Evolutionary conservation across 2,329 filamentous ascomycete species (phyloP).

Genomic region (Sarocladium strictum): DNA sequence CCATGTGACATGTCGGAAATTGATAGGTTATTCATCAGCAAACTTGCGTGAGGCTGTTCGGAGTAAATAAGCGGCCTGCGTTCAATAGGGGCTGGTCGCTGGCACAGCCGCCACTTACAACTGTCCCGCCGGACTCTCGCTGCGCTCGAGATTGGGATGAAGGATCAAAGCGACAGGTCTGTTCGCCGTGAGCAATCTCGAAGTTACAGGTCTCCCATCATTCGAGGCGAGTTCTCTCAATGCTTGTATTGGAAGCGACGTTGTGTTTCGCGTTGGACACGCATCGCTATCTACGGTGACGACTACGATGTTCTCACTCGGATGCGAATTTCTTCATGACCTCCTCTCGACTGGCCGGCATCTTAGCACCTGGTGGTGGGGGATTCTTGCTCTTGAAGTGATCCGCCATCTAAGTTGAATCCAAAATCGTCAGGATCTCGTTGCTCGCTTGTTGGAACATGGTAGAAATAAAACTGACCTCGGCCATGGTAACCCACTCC

Average conservation of each 20-base stretch:
- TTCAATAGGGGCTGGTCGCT: too few relatives aligned
- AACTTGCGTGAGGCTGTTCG: too few relatives aligned
- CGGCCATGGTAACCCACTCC: slow-evolving; percentile 62
- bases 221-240: too few relatives aligned
- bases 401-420: slow-evolving; percentile 31
- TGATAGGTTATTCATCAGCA: too few relatives aligned
- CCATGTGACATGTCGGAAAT: neutral
- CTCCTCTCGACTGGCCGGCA: slow-evolving; percentile 51
- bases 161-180: neutral
- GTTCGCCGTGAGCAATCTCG: too few relatives aligned
- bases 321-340: slow-evolving; percentile 37
- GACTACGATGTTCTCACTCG: neutral
- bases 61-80: too few relatives aligned
- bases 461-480: slow-evolving; percentile 24
- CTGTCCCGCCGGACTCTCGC: too few relatives aligned
- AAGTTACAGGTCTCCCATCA: neutral
- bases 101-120: too few relatives aligned
- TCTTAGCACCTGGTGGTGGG: slow-evolving; percentile 49
- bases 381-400: slow-evolving; percentile 64
- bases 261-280: too few relatives aligned
- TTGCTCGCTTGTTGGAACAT: neutral
- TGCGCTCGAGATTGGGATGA: neutral
- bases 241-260: too few relatives aligned
- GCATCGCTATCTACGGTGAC: neutral
- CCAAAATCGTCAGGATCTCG: slow-evolving; percentile 16